Conservation (phyloP, 768 basidiomycete species). For the Rhodotorula sphaerocarpa region DNA sequence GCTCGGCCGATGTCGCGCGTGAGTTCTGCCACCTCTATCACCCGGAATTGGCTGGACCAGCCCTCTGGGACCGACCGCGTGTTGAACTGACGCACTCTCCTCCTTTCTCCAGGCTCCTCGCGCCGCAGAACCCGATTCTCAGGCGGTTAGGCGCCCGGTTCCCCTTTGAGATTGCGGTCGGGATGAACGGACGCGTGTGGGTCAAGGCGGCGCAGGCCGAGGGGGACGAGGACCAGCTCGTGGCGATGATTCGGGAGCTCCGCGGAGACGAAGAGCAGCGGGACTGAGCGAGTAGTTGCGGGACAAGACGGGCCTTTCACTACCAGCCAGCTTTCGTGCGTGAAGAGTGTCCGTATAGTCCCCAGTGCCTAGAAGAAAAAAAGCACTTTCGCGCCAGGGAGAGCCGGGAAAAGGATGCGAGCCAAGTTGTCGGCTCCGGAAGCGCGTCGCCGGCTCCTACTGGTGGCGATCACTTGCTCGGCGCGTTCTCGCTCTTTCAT, state of each 20-base stretch:
- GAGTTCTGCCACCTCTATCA: slow-evolving; percentile 40
- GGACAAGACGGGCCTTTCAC: too few species aligned
- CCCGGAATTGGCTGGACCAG: too few species aligned
- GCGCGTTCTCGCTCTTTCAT: too few species aligned
- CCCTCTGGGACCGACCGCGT: too few species aligned
- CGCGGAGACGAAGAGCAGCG: slow-evolving; percentile 38
- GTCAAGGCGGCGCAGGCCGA: slow-evolving; percentile 58
- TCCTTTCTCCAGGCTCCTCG: slow-evolving; percentile 55
- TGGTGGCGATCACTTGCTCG: too few species aligned
- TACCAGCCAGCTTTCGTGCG: too few species aligned
- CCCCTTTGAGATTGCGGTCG: slow-evolving; percentile 79
- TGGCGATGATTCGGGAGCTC: slow-evolving; percentile 68
- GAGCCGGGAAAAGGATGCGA: too few species aligned
- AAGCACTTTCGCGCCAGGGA: too few species aligned
- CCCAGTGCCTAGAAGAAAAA: too few species aligned
- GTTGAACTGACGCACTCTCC: background rate
- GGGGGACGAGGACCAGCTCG: slow-evolving; percentile 53
- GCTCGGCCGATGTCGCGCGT: slow-evolving; percentile 78
- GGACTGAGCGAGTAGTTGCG: background rate
- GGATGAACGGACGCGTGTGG: slow-evolving; percentile 90
- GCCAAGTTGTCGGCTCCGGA: too few species aligned
- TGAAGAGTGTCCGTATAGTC: too few species aligned
- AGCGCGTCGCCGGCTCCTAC: too few species aligned
- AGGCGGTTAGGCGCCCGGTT: slow-evolving; percentile 70
- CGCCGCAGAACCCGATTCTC: slow-evolving; percentile 72